Evolutionary conservation across 192 early-diverging fungal genomes (phyloP).

Genomic region (Entomortierella parvispora): DNA sequence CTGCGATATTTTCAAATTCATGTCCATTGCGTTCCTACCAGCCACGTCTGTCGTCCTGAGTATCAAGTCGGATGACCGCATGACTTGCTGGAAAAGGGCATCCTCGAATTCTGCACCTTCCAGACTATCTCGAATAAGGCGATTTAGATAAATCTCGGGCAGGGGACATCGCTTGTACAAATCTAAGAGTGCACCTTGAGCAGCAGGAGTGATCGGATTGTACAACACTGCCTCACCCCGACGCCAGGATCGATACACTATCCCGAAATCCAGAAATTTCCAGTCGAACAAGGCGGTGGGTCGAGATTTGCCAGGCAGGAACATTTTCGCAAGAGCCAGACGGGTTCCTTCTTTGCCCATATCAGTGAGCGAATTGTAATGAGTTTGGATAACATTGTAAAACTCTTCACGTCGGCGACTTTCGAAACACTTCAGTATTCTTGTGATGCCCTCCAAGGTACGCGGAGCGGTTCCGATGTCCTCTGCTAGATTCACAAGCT

Average conservation of each 20-base stretch:
- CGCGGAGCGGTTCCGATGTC: slow-evolving; percentile 10
- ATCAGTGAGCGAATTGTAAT: not conserved
- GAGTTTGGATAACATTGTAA: not conserved
- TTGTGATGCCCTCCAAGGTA: not conserved
- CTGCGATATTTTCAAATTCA: not conserved
- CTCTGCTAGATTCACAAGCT: slow-evolving; percentile 17
- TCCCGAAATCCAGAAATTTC: slow-evolving; percentile 25
- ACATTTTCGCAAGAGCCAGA: slow-evolving; percentile 23
- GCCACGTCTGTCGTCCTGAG: slow-evolving; percentile 34
- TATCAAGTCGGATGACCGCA: not conserved
- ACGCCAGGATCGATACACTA: slow-evolving; percentile 24
- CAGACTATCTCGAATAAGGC: slow-evolving; percentile 8
- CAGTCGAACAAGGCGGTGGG: slow-evolving; percentile 17
- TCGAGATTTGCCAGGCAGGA: slow-evolving; percentile 12
- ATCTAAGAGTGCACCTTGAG: slow-evolving; percentile 19
- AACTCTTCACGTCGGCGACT: not conserved
- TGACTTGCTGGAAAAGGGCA: slow-evolving; percentile 29
- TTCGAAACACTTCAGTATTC: not conserved
- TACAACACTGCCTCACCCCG: not conserved
- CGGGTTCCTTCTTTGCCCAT: not conserved
- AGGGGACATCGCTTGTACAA: slow-evolving; percentile 25
- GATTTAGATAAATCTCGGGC: slow-evolving; percentile 12
- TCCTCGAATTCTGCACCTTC: slow-evolving; percentile 23
- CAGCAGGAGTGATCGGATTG: slow-evolving; percentile 9
- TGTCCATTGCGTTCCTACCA: slow-evolving; percentile 3